Evolutionary conservation across 768 basidiomycete genomes (phyloP).

Genomic region (Suillus plorans): DNA sequence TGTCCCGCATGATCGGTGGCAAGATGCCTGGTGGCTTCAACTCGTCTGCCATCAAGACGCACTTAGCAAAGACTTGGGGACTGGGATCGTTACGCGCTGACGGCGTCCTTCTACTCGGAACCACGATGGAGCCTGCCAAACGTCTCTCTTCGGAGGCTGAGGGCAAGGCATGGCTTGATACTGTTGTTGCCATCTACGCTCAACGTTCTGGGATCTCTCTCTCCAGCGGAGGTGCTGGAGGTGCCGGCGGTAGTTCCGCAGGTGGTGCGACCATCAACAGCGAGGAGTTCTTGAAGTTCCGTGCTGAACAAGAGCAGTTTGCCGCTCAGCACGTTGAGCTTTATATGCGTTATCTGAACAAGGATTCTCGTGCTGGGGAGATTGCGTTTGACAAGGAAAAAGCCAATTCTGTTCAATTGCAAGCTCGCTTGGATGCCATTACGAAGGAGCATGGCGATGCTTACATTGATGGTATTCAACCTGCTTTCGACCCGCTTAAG

Average conservation of each 20-base stretch:
- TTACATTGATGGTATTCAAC: conserved; percentile 94
- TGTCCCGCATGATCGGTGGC: conserved; percentile 87
- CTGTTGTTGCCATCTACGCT: conserved; percentile 81
- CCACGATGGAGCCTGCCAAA: conserved; percentile 92
- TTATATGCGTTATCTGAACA: conserved; percentile 94
- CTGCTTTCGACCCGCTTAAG: conserved; percentile 91
- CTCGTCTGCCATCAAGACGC: conserved; percentile 81
- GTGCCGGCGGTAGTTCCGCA: conserved; percentile 53
- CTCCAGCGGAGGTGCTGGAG: conserved; percentile 62
- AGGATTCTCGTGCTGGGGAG: conserved; percentile 91
- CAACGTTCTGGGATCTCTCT: conserved; percentile 87
- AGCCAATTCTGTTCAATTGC: conserved; percentile 66
- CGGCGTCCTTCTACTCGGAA: conserved; percentile 84
- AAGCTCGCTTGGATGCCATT: conserved; percentile 86
- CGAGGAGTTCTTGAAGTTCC: conserved; percentile 97
- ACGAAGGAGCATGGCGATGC: conserved; percentile 88
- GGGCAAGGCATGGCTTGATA: conserved; percentile 92
- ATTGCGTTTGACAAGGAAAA: conserved; percentile 88
- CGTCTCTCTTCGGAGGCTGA: conserved; percentile 89
- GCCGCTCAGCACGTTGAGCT: conserved; percentile 92
- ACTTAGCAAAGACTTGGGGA: conserved; percentile 93
- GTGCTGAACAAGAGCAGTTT: conserved; percentile 88
- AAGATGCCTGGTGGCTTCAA: conserved; percentile 99
- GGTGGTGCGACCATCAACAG: conserved; percentile 94
- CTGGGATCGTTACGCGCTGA: conserved; percentile 90